Evolutionary conservation across 257 asterid genomes (phyloP).

Genomic region (Solanum rostratum): DNA sequence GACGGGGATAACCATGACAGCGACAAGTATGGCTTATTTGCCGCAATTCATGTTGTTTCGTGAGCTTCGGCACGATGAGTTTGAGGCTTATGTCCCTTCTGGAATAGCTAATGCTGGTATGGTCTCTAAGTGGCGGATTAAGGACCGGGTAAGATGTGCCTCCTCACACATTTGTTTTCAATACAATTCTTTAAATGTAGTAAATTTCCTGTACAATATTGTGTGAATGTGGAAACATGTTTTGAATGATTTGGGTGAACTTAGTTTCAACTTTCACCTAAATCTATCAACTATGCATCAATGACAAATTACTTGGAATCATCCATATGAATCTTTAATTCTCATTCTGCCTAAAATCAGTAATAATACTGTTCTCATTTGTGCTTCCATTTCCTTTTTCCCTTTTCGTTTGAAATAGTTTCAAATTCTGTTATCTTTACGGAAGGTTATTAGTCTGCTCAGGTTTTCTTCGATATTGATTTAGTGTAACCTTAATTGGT

Average conservation of each 20-base stretch:
- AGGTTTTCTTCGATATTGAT: background rate
- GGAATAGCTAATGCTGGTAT: conserved; percentile 78
- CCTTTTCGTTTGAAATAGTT: background rate
- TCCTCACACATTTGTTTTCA: background rate
- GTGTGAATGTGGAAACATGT: background rate
- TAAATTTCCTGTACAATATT: background rate
- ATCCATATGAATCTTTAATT: background rate
- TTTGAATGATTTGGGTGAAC: background rate
- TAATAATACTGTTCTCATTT: background rate
- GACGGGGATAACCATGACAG: conserved; percentile 20
- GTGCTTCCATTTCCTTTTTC: background rate
- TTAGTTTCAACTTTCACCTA: background rate
- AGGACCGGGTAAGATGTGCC: conserved; percentile 53
- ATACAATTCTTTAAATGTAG: background rate
- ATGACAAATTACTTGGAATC: background rate
- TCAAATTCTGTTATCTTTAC: background rate
- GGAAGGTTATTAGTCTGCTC: background rate
- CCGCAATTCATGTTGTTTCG: conserved; percentile 70
- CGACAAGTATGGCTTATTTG: conserved; percentile 73
- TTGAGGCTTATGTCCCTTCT: conserved; percentile 64
- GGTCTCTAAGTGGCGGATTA: conserved; percentile 85
- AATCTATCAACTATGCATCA: background rate
- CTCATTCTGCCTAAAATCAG: background rate
- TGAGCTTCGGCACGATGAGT: conserved; percentile 88
- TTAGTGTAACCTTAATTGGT: background rate